phyloP scores from a whole-genome alignment of 495 filamentous ascomycete species.

The Rhizodiscina lignyota region DNA sequence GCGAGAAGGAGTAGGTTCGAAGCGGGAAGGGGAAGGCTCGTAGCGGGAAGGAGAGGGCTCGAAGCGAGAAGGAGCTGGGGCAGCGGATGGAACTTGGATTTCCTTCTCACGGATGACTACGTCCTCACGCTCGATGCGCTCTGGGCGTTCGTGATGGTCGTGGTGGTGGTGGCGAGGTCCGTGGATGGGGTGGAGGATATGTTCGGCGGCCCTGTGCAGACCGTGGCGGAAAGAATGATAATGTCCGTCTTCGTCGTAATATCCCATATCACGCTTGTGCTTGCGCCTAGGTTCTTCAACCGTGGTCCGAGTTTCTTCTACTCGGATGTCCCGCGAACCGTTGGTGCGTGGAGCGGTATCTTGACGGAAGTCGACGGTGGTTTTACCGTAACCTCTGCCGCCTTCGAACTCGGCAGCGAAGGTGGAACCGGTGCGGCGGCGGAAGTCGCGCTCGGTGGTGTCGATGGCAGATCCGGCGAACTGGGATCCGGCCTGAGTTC shows the following conservation, averaged over 20 bases:
- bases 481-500: conserved; percentile 36
- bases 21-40: conserved; percentile 8
- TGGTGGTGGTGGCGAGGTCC: conserved; percentile 36
- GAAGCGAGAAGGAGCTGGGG: conserved; percentile 7
- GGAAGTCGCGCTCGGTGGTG: conserved; percentile 71
- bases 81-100: conserved; percentile 7
- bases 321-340: conserved; percentile 16
- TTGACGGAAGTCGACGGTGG: conserved; percentile 17
- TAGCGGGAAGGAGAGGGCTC: conserved; percentile 11
- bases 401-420: neutral
- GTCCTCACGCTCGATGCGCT: conserved; percentile 18
- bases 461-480: conserved; percentile 48
- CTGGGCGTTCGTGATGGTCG: conserved; percentile 15
- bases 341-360: neutral
- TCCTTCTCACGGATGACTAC: conserved; percentile 22
- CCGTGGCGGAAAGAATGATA: conserved; percentile 90
- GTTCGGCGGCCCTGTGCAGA: conserved; percentile 68
- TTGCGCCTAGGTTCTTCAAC: conserved; percentile 41
- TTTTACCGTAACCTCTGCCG: too few species aligned
- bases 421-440: conserved; percentile 38
- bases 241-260: conserved; percentile 96
- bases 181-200: conserved; percentile 53
- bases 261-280: conserved; percentile 55
- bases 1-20: conserved; percentile 6
- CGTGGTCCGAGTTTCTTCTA: conserved; percentile 25